Evolutionary conservation across 306 rosid species (phyloP).

Genomic region (Cicer judaicum): DNA sequence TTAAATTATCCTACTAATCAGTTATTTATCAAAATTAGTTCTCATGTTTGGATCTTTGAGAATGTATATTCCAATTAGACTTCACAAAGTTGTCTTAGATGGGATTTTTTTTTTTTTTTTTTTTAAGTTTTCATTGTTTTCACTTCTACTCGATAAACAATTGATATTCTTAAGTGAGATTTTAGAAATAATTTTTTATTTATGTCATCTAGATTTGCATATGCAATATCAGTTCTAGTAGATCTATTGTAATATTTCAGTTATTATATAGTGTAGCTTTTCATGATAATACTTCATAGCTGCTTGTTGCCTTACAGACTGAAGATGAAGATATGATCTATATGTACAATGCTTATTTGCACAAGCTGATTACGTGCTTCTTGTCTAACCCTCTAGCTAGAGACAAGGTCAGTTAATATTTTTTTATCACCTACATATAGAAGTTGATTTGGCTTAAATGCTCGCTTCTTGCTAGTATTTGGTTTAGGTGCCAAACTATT

Average conservation of each 20-base stretch:
- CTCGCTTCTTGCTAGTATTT: conserved; percentile 7
- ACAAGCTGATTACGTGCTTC: conserved; percentile 86
- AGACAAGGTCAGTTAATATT: conserved; percentile 75
- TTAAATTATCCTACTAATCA: conserved; percentile 12
- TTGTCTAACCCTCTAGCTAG: conserved; percentile 89
- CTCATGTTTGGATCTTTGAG: conserved; percentile 8
- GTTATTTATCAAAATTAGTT: conserved; percentile 24
- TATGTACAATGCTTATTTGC: conserved; percentile 94
- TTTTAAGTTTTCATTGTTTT: conserved; percentile 14
- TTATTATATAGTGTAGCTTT: conserved; percentile 34
- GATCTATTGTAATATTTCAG: neutral
- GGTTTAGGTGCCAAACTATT: conserved; percentile 29
- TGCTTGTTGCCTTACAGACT: conserved; percentile 61
- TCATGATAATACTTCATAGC: conserved; percentile 38
- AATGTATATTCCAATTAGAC: neutral
- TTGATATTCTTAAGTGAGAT: conserved; percentile 23
- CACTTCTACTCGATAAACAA: neutral
- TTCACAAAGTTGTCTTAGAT: conserved; percentile 12
- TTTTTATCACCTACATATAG: neutral
- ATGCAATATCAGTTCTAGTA: conserved; percentile 23
- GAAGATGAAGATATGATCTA: conserved; percentile 95
- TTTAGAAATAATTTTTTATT: neutral
- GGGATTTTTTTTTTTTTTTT: neutral
- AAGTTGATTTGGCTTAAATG: conserved; percentile 35
- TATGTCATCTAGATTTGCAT: conserved; percentile 12